phyloP scores from a whole-genome alignment of 805 yeast species.

The Candida corydali region DNA sequence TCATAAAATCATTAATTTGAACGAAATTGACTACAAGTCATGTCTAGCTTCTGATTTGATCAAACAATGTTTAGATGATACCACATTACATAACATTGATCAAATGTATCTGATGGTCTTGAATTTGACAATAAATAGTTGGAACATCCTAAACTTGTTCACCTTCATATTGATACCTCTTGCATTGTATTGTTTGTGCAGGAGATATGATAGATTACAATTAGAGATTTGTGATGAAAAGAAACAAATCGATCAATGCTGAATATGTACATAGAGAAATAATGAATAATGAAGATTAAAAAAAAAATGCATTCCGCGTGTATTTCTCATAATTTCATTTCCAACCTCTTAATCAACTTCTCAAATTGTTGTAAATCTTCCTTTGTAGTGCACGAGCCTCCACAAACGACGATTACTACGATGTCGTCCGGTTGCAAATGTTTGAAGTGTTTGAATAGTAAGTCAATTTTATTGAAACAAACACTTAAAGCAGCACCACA shows the following conservation, averaged over 20 bases:
- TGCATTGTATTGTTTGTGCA: not conserved
- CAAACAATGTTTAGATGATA: not conserved
- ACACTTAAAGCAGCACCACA: constrained; percentile 67
- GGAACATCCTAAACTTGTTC: constrained; percentile 1
- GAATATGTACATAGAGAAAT: not conserved
- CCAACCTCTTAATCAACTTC: constrained; percentile 9
- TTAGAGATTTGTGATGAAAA: no score
- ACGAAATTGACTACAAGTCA: not conserved
- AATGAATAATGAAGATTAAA: not conserved
- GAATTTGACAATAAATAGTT: constrained; percentile 1
- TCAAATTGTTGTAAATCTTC: constrained; percentile 9
- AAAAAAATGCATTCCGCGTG: not conserved
- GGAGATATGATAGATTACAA: not conserved
- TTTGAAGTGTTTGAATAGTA: constrained; percentile 21
- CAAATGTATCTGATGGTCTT: not conserved
- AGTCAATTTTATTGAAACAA: constrained; percentile 34
- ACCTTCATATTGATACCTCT: not conserved
- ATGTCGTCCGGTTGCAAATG: constrained; percentile 35
- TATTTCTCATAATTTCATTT: constrained; percentile 7
- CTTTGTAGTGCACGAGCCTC: constrained; percentile 20
- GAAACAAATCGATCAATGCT: not conserved
- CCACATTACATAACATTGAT: not conserved
- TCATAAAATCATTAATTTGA: constrained; percentile 2
- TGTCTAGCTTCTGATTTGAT: not conserved
- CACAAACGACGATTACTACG: constrained; percentile 57